A percentile compares a stretch with the other conserved stretches of the same genome.
Conservation (phyloP, 2,329 filamentous ascomycete species). For the Xylaria sp. region DNA sequence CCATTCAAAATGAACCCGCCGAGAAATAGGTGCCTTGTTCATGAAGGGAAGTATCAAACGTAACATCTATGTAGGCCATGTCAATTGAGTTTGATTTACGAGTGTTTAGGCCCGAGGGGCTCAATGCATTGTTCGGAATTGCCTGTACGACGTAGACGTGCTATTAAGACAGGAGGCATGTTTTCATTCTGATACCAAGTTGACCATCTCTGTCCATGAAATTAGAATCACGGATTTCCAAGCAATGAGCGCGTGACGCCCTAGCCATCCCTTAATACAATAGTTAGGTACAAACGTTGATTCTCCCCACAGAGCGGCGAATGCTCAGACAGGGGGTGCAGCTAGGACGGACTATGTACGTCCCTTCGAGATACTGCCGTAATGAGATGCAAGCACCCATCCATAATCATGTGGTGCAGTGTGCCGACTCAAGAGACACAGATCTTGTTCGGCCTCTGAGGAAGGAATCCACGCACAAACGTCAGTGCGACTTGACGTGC, state of each 20-base stretch:
- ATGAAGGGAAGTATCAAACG: background rate
- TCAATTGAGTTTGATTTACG: constrained; percentile 1
- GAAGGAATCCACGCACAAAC: constrained; percentile 49
- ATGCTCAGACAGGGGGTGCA: constrained; percentile 18
- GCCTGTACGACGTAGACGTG: constrained; percentile 4
- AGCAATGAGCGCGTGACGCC: constrained; percentile 23
- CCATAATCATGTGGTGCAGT: constrained; percentile 35
- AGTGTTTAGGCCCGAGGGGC: background rate
- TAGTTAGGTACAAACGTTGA: constrained; percentile 30
- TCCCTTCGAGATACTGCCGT: constrained; percentile 36
- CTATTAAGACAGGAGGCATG: constrained; percentile 27
- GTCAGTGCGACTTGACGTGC: constrained; percentile 48
- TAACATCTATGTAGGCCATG: background rate
- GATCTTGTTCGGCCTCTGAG: constrained; percentile 50
- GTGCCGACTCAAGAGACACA: constrained; percentile 46
- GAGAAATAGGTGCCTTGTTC: background rate
- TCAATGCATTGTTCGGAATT: constrained; percentile 12
- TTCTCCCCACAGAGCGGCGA: constrained; percentile 21
- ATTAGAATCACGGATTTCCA: constrained; percentile 33
- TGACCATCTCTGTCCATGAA: constrained; percentile 35
- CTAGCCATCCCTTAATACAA: constrained; percentile 36
- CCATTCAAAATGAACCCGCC: background rate
- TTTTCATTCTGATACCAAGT: constrained; percentile 45
- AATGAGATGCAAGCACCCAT: constrained; percentile 31
- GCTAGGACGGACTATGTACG: constrained; percentile 26